Evolutionary conservation across 2,329 filamentous ascomycete species (phyloP).

Genomic region (Clarireedia monteithiana): DNA sequence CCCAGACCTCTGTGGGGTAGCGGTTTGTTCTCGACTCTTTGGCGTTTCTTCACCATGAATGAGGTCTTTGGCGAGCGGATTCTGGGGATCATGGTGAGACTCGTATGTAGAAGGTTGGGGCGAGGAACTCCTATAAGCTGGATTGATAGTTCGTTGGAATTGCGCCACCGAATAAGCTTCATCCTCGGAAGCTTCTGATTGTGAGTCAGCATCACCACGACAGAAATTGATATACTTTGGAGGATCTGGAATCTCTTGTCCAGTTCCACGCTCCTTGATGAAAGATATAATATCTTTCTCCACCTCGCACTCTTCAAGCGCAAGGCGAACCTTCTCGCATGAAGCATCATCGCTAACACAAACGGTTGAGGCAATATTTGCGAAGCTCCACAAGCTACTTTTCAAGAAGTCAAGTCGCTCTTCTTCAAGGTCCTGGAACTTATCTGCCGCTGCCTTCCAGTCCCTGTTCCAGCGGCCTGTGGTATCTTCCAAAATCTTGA

Average conservation of each 20-base stretch:
- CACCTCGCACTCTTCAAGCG: conserved; percentile 91
- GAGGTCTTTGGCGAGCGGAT: conserved; percentile 62
- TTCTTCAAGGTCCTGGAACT: conserved; percentile 98
- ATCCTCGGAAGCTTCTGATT: conserved; percentile 78
- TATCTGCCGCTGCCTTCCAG: conserved; percentile 96
- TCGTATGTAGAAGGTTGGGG: conserved; percentile 90
- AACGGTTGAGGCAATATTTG: conserved; percentile 93
- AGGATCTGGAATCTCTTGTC: conserved; percentile 93
- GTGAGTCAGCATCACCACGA: conserved; percentile 76
- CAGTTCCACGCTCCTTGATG: conserved; percentile 82
- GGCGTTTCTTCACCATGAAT: conserved; percentile 44
- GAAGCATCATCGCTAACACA: conserved; percentile 96
- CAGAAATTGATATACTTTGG: conserved; percentile 99
- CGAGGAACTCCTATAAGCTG: conserved; percentile 90
- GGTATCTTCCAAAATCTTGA: conserved; percentile 91
- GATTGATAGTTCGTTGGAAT: conserved; percentile 91
- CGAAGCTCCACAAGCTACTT: conserved; percentile 95
- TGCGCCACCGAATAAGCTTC: conserved; percentile 91
- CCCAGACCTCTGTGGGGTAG: conserved; percentile 43
- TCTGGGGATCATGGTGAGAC: conserved; percentile 83
- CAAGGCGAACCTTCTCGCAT: conserved; percentile 91
- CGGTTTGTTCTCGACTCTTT: conserved; percentile 37
- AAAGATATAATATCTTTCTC: conserved; percentile 89
- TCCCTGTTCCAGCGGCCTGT: conserved; percentile 95
- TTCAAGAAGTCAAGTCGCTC: conserved; percentile 96